Evolutionary conservation across 176 grass and related monocot species (phyloP), one percentile per base, ranked within the genome.

Genomic region (Zizania latifolia): DNA sequence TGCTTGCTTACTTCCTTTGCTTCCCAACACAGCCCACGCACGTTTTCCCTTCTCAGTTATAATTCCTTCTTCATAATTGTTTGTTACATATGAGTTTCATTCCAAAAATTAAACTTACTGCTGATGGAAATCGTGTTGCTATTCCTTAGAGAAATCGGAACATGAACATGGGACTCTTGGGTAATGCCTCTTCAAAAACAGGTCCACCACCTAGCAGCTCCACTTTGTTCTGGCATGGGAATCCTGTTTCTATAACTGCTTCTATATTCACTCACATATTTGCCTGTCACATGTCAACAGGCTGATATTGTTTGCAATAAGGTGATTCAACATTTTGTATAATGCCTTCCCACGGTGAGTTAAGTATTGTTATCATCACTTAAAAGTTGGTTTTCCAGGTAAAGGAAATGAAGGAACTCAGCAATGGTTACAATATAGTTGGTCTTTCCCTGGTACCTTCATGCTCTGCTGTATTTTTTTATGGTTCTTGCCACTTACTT

Each of bases 121-220:
- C n/a, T n/a, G n/a, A 15, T 81, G 22, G 36, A 74, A 30, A 60
- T 17, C 16, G 14, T 13, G n/a, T n/a, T n/a, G n/a, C n/a, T n/a
- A 29, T 70, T 85, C 10, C 19, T 58, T 75, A 97, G 94, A 62
- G 88, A 97, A 85, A 83, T 97, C 41, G 90, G 94, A 57, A 72
- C 71, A 41, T 90, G 94, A 74, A 72, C 62, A 58, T 85, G 70
- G 86, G 88, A 91, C 82, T 93, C 94, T 56, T 97, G 94, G 94
- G n/a, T 97, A 61, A 87, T 89, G 88, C 90, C 94, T 60, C 94
- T 97, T 62, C 65, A 76, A 19, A 62, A 93, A 44, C 94, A 97
- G 90, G 93, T 97, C 26, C 19, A 37, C 23, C 43, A 21, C n/a
- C 34, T 62, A 33, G 4, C 19, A 41, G 34, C 45, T 27, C 46